Evolutionary conservation across 768 basidiomycete genomes (phyloP), one percentile per base, ranked within the genome.

Genomic region (Boletus tylopilopsis): DNA sequence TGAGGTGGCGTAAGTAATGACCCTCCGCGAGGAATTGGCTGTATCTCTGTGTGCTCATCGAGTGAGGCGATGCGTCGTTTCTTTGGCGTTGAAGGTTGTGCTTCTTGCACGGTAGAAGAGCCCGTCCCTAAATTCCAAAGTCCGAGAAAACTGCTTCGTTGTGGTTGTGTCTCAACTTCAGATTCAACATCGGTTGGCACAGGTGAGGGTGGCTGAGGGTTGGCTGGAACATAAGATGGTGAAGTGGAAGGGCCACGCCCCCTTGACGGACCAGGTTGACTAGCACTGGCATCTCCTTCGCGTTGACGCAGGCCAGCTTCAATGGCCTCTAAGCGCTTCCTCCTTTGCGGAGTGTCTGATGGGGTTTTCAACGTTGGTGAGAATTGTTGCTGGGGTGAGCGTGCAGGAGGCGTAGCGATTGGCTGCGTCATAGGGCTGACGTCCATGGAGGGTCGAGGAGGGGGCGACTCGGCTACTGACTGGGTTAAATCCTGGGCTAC

Each of bases 1-100:
- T 59, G 45, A 22, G 67, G 67, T 4, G 68, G 68, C 7, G 68
- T 68, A 19, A 53, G 51, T n/a, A 45, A 40, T 13, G 55, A 16
- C 43, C 50, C 39, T 5, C n/a, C 29, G 22, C 35, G 45, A n/a
- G 23, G 21, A 11, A 22, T 33, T 6, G 34, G 40, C 33, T 32
- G 42, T 27, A 19, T 22, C 22, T 15, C 39, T 4, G 16, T 8
- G 12, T 18, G 24, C 33, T 42, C 48, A 1, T 38, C 10, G 5
- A 53, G 50, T 42, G 42, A 37, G 3, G 45, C 24, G 42, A 54
- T 30, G 7, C 57, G 54, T 32, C 41, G 58, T 45, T 61, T 66
- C 43, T 64, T 66, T 7, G 60, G 58, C 5, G 54, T 68, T 13
- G 58, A 52, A 5, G 62, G 65, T 19, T 43, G 59, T n/a, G 34